Base-by-base conservation (phyloP, 1,284 basidiomycete genomes). In the Rhodotorula sp. region DNA sequence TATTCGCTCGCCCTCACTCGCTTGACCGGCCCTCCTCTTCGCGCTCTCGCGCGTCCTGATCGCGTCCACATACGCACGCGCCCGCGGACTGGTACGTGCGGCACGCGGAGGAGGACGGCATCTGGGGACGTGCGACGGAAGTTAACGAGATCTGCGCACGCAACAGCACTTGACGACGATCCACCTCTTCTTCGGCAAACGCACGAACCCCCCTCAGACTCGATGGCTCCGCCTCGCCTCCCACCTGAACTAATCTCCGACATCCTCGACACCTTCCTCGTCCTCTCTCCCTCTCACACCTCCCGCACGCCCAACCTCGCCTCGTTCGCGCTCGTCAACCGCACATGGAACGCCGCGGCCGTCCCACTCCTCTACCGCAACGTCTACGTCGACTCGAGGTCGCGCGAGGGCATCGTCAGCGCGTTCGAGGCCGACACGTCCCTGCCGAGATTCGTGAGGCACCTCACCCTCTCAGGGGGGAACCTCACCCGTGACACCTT, bases 211-310 rank as follows among this genome's bases (percentile, higher is more conserved):
- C 27, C 22, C 17, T 4, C 10, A 6, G 39, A 22, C 20, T 30
- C 19, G 44, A 63, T 63, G 62, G 8, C 54, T 15, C 15, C 62
- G 0, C 9, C 15, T 39, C 39, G 24, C 3, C 64, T 70, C 34
- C 68, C 68, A 13, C 46, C 60, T 19, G 68, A 70, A 27, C 64
- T 70, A 34, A 46, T 66, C 29, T 51, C 30, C 64, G 68, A 70
- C 39, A 59, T 70, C 46, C 48, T 66, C 64, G 64, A 66, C 56
- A 32, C 51, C 11, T 44, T 70, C 51, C 46, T 66, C 10, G 19
- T 19, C 6, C 8, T 30, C 19, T n/a, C 36, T 34, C 64, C 64
- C 2, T 62, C 68, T 1, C 68, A 70, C 36, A 51, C 57, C 13
- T 20, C 15, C 2, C 68, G 68, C 8, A 29, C 48, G 4, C 68